Base-by-base conservation (phyloP, 495 filamentous ascomycete species). In the Platismatia glauca region DNA sequence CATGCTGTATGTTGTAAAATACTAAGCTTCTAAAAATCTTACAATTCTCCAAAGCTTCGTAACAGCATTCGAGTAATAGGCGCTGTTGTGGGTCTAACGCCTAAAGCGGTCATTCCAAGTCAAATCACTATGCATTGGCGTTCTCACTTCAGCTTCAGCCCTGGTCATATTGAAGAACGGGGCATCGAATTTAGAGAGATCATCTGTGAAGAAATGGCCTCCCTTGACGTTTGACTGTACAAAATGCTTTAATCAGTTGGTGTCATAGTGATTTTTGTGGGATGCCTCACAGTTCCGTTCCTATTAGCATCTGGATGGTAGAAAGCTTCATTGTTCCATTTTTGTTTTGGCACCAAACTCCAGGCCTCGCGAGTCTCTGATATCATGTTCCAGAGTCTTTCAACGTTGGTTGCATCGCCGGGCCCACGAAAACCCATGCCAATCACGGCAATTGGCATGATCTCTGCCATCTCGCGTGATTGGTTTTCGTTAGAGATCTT, bases 351-450 rank as follows among this genome's bases (percentile, higher is more conserved):
- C 0, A 69, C 55, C 24, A 5, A 9, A 12, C 24, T 44, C 62
- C 65, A 57, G 18, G 43, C 60, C 24, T 60, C 57, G 7, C 58
- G 57, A 3, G 6, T 11, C 9, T 64, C 46, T 37, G 72, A 70
- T 31, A 82, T 67, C 59, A 85, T 75, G 29, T 80, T 67, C 81
- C 81, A 85, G 29, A 84, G 73, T 60, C 75, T 78, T 41, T 77
- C 73, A 16, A 79, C 77, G 61, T 64, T 76, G 44, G 78, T 72
- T 43, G 77, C 74, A 43, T 75, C 75, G 27, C 79, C 81, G 13
- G 82, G 81, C 59, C 82, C 78, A n/a, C 81, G 78, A 61, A 79
- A 81, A 15, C 77, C 77, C 71, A 84, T 76, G 64, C 82, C 82
- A 55, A 84, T 69, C 46, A 85, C 74, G 37, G 82, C 82, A 58